A percentile compares a stretch with the other conserved stretches of the same genome.
Conservation (phyloP, 1,139 yeast species). For the Pichia sp. region DNA sequence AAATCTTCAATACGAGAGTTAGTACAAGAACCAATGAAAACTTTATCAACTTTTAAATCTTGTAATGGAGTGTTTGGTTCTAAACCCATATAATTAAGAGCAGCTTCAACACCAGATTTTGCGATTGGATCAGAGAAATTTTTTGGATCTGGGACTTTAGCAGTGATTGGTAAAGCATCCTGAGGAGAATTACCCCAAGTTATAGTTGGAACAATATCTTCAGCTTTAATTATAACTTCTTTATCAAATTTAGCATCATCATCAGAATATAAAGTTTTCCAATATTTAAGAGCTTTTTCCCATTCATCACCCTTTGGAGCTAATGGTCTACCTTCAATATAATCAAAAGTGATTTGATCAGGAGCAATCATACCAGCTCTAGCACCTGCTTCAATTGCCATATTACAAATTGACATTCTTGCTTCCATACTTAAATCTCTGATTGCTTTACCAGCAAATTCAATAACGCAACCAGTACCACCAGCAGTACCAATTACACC, state of each 20-base stretch:
- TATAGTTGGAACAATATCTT: constrained; percentile 87
- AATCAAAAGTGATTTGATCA: constrained; percentile 79
- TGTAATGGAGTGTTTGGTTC: constrained; percentile 72
- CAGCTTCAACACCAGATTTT: constrained; percentile 82
- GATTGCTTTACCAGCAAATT: constrained; percentile 93
- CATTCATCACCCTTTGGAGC: constrained; percentile 92
- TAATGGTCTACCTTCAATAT: constrained; percentile 87
- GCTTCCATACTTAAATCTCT: constrained; percentile 91
- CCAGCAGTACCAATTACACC: constrained; percentile 99
- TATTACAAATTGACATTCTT: constrained; percentile 98
- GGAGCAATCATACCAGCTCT: constrained; percentile 99
- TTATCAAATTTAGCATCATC: constrained; percentile 84
- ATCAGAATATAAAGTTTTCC: constrained; percentile 84
- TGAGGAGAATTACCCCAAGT: constrained; percentile 99
- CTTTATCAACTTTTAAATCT: constrained; percentile 77
- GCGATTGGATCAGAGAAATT: constrained; percentile 65
- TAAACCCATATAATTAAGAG: constrained; percentile 87
- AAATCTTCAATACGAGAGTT: constrained; percentile 96
- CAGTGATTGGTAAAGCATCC: constrained; percentile 93
- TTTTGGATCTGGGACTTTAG: constrained; percentile 82
- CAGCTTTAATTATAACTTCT: constrained; percentile 74
- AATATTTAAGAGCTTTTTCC: constrained; percentile 88
- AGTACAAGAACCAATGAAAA: constrained; percentile 96
- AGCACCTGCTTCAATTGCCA: constrained; percentile 98
- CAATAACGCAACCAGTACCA: constrained; percentile 96